Evolutionary conservation across 768 basidiomycete species (phyloP).

Genomic region (Calocera cornea): DNA sequence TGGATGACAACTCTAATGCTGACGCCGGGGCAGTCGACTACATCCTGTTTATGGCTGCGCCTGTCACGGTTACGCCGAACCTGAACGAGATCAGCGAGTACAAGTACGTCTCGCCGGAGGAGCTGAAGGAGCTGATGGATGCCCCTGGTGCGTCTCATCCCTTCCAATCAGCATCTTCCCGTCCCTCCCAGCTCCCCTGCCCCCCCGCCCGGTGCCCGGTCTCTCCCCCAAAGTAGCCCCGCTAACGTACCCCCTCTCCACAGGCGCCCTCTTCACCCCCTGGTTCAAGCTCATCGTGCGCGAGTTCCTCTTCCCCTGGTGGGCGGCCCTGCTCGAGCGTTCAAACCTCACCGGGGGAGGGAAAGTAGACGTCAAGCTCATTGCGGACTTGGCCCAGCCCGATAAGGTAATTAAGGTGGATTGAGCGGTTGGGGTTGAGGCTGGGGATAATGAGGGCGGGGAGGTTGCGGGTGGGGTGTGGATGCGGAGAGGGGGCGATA

Average conservation of each 20-base stretch:
- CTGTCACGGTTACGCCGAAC: slow-evolving; percentile 73
- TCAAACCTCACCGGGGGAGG: slow-evolving; percentile 36
- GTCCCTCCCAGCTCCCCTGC: too few species aligned
- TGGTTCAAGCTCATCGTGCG: slow-evolving; percentile 99
- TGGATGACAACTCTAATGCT: background rate
- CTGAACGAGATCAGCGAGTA: slow-evolving; percentile 81
- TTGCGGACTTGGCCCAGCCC: slow-evolving; percentile 54
- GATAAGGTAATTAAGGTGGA: slow-evolving; percentile 59
- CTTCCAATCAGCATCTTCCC: background rate
- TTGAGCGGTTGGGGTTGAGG: slow-evolving; percentile 13
- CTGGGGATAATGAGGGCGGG: background rate
- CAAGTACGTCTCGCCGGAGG: slow-evolving; percentile 82
- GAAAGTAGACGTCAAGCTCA: slow-evolving; percentile 46
- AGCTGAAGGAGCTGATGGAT: slow-evolving; percentile 83
- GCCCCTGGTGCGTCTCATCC: slow-evolving; percentile 41
- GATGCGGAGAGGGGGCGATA: too few species aligned
- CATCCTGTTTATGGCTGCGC: slow-evolving; percentile 83
- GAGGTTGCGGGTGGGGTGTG: too few species aligned
- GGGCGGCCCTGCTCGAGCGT: slow-evolving; percentile 73
- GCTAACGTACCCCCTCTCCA: background rate
- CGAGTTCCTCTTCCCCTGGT: slow-evolving; percentile 96
- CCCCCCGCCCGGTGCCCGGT: too few species aligned
- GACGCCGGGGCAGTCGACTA: slow-evolving; percentile 63
- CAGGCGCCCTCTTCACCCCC: slow-evolving; percentile 85
- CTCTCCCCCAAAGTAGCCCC: slow-evolving; percentile 2